These are phyloP conservation scores for Scutellaria barbata DNA, from an alignment of 257 asterid species.

Conservation along the genomic window DNA sequence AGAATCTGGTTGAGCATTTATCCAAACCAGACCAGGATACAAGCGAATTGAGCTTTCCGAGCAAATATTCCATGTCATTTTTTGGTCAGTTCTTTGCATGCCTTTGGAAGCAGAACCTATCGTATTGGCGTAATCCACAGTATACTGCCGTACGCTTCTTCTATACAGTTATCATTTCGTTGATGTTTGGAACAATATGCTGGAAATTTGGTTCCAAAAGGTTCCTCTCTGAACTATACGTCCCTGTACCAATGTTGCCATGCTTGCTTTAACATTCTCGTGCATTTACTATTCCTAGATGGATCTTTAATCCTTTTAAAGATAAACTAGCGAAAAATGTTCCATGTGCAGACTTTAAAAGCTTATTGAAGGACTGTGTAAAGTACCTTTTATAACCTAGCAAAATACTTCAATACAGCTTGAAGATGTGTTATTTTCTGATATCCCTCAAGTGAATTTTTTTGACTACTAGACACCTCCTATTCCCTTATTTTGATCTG, in stretches of 20 bases:
- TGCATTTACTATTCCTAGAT: neutral
- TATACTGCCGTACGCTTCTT: constrained; percentile 87
- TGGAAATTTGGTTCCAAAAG: constrained; percentile 89
- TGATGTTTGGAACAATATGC: constrained; percentile 92
- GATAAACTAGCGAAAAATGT: too few relatives aligned
- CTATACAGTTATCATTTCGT: constrained; percentile 75
- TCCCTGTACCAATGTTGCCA: too few relatives aligned
- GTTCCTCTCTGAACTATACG: constrained; percentile 42
- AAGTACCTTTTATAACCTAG: too few relatives aligned
- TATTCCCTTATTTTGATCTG: too few relatives aligned
- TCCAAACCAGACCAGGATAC: constrained; percentile 66
- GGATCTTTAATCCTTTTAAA: too few relatives aligned
- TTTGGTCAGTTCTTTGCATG: constrained; percentile 78
- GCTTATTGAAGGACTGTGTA: too few relatives aligned
- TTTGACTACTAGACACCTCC: too few relatives aligned
- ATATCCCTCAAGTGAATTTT: too few relatives aligned
- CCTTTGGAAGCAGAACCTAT: constrained; percentile 89
- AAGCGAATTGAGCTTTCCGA: constrained; percentile 65
- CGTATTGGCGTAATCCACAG: constrained; percentile 92
- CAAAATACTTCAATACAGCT: too few relatives aligned
- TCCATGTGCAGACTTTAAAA: too few relatives aligned
- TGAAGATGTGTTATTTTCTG: too few relatives aligned
- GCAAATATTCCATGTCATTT: constrained; percentile 73
- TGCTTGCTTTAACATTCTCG: neutral
- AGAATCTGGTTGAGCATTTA: constrained; percentile 65